Evolutionary conservation across 2,329 filamentous ascomycete species (phyloP).

Genomic region (Monosporascus sp.): DNA sequence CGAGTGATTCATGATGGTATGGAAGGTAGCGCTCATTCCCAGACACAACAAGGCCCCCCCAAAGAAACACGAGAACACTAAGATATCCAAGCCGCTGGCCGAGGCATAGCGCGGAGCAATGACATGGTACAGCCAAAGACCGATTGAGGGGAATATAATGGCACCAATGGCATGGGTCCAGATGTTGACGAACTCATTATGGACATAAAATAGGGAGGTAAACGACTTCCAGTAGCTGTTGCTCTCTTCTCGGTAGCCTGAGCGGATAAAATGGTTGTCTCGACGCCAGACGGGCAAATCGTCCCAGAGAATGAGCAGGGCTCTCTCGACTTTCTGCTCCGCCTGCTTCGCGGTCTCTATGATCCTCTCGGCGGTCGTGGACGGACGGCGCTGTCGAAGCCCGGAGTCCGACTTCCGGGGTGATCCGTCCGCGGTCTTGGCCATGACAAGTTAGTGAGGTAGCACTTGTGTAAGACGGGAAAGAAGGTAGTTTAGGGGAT

Average conservation of each 20-base stretch:
- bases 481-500: background rate
- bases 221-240: constrained; percentile 43
- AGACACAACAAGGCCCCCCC: constrained; percentile 66
- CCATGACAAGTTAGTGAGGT: background rate
- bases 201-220: constrained; percentile 45
- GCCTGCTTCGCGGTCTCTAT: constrained; percentile 23
- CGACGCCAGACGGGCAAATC: constrained; percentile 55
- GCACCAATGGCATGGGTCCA: constrained; percentile 63
- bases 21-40: constrained; percentile 79
- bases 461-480: background rate
- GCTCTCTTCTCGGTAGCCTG: constrained; percentile 48
- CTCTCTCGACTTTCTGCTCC: constrained; percentile 35
- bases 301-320: constrained; percentile 49
- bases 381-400: constrained; percentile 26
- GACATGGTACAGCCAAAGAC: constrained; percentile 47
- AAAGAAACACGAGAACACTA: constrained; percentile 76
- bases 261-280: constrained; percentile 52
- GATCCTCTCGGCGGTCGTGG: constrained; percentile 22
- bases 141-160: constrained; percentile 48
- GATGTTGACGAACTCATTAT: constrained; percentile 61
- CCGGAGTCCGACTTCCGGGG: constrained; percentile 5
- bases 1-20: constrained; percentile 82
- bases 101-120: constrained; percentile 61
- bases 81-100: constrained; percentile 58
- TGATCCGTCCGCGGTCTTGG: background rate